Evolutionary conservation across 2,329 filamentous ascomycete species (phyloP).

Genomic region (Pyricularia grisea): DNA sequence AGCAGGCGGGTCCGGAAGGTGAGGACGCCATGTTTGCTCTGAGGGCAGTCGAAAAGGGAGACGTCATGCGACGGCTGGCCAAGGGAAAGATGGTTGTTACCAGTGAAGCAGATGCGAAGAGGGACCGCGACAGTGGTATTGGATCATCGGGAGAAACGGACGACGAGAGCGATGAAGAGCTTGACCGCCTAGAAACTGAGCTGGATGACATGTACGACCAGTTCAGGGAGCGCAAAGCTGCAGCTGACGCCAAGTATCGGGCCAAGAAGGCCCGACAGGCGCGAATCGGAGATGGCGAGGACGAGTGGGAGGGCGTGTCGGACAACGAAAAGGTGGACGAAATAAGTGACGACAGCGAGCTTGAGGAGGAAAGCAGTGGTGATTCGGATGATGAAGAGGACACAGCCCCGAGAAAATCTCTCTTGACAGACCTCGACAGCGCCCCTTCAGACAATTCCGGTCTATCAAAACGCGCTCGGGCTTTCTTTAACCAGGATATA

Average conservation of each 20-base stretch:
- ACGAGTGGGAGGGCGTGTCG: conserved; percentile 88
- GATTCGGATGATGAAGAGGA: conserved; percentile 48
- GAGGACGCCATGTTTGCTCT: conserved; percentile 81
- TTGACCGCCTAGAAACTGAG: conserved; percentile 70
- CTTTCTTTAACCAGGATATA: conserved; percentile 92
- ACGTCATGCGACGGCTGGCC: conserved; percentile 57
- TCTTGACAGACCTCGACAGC: conserved; percentile 55
- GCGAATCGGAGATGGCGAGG: conserved; percentile 51
- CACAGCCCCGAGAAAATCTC: conserved; percentile 29
- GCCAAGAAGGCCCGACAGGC: conserved; percentile 82
- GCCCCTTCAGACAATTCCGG: conserved; percentile 39
- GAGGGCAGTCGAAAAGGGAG: conserved; percentile 69
- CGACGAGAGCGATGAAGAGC: conserved; percentile 57
- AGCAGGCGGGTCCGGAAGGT: conserved; percentile 69
- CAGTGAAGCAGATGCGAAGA: conserved; percentile 44
- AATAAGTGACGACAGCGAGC: conserved; percentile 33
- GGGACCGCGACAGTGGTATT: conserved; percentile 51
- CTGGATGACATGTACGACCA: conserved; percentile 81
- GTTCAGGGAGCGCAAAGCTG: conserved; percentile 72
- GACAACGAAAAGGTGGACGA: conserved; percentile 44
- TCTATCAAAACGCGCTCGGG: conserved; percentile 74
- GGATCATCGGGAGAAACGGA: conserved; percentile 46
- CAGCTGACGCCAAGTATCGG: conserved; percentile 75
- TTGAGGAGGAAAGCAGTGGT: conserved; percentile 54
- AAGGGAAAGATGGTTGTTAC: conserved; percentile 72